These are phyloP conservation scores for Mollisia scopiformis DNA, from an alignment of 2,329 filamentous ascomycete genomes.

Conservation along the genomic window DNA sequence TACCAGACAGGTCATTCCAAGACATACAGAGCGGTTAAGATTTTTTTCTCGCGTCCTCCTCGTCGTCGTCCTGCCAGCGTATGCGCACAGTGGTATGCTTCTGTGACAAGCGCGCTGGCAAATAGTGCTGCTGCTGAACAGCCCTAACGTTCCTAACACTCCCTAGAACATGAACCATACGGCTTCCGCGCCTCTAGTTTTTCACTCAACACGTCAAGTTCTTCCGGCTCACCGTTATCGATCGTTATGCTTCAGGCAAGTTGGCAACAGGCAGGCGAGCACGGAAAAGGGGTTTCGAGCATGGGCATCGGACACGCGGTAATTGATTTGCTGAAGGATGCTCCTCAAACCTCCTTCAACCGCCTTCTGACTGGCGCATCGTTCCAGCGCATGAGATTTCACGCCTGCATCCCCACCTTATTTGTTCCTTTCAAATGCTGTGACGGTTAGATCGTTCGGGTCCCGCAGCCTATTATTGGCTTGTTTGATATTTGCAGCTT, in stretches of 20 bases:
- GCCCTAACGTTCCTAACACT: background rate
- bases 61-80: background rate
- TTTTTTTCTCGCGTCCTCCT: too few relatives aligned
- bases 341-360: background rate
- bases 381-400: conserved; percentile 4
- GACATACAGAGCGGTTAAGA: too few relatives aligned
- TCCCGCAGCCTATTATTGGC: background rate
- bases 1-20: background rate
- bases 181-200: conserved; percentile 7
- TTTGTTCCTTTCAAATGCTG: conserved; percentile 2
- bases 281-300: background rate
- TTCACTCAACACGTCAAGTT: background rate
- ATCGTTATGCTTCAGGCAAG: background rate
- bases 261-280: background rate
- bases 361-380: background rate
- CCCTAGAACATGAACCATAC: background rate
- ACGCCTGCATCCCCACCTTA: conserved; percentile 3
- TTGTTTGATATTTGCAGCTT: conserved; percentile 3
- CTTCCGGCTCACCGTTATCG: background rate
- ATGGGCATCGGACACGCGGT: background rate
- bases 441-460: conserved; percentile 1
- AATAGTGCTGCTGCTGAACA: background rate
- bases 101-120: background rate
- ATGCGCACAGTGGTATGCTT: background rate
- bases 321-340: conserved; percentile 7